Conservation (phyloP, 352 stramenopile genomes). For the Globisporangium apiculatum region DNA sequence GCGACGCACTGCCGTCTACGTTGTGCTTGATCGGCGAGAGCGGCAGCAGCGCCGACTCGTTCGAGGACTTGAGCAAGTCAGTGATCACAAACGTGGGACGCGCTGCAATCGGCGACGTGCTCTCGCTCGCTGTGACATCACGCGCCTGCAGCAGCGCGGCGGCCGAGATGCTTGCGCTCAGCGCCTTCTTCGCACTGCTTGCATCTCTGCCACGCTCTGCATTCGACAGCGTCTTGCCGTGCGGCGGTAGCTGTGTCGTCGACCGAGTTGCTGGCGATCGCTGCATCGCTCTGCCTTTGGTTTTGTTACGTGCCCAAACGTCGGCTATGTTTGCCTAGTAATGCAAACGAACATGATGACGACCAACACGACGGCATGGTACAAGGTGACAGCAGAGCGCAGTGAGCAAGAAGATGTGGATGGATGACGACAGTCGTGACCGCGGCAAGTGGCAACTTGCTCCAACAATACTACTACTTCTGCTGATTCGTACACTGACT, state of each 20-base stretch:
- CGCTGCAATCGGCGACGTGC: slow-evolving; percentile 3
- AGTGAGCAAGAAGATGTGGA: no score
- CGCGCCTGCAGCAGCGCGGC: slow-evolving; percentile 16
- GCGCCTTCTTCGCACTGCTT: not conserved
- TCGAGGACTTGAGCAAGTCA: slow-evolving; percentile 15
- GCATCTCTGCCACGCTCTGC: not conserved
- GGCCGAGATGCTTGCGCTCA: slow-evolving; percentile 31
- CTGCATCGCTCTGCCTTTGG: slow-evolving; percentile 1
- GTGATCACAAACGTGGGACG: slow-evolving; percentile 20
- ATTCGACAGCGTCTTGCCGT: not conserved
- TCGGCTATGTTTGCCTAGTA: no score
- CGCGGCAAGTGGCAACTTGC: no score
- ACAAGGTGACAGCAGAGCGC: no score
- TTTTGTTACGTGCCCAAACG: no score
- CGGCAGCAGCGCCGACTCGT: not conserved
- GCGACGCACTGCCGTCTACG: not conserved
- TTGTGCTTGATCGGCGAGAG: slow-evolving; percentile 10
- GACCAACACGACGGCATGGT: no score
- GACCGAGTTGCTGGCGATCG: slow-evolving; percentile 2
- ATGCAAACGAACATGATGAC: no score
- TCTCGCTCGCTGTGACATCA: not conserved
- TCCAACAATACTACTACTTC: no score
- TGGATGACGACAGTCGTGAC: no score
- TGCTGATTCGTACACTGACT: no score
- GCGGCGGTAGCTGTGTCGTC: not conserved